Evolutionary conservation across 352 stramenopile species (phyloP), one percentile per base, ranked within the genome.

Genomic region (Pythium aquatile): DNA sequence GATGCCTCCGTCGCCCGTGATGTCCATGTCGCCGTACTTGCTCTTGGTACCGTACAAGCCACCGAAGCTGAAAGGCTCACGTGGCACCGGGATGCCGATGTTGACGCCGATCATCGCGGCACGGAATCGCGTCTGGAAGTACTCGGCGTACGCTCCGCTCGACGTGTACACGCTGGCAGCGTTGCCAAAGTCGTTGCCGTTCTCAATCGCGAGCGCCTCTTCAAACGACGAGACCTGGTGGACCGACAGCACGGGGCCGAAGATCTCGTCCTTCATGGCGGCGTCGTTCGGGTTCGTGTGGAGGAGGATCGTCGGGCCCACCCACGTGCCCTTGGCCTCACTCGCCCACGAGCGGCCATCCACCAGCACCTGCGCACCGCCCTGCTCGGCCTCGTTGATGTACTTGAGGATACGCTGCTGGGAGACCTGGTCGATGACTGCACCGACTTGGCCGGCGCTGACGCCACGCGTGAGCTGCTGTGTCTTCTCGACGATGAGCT

Each of bases 21-120:
- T 99, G 72, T 99, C 97, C 85, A 98, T 98, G 68, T 99, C 94
- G 39, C 97, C 97, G 66, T 92, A 99, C 68, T 99, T 99, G 77
- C 88, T 98, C 65, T 90, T 87, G 13, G 96, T 99, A 37, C 96
- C 96, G 73, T 98, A 99, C 59, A 99, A 77, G 4, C 97, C 97
- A 48, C 97, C 97, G 73, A 99, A 99, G 33, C 89, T 96, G 76
- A 99, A 99, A 3, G 96, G 96, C 65, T 98, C 94, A 14, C 94
- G 80, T 20, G 96, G 95, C 24, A 98, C 96, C 3, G 96, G 92
- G 42, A 98, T 97, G 29, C 96, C 96, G 68, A 99, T 94, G 73
- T 99, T 99, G 40, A 99, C 84, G 14, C 97, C 97, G 61, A 98
- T 91, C 94, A 98, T 98, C 8, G 78, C 86, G 3, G 94, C 94